These are phyloP conservation scores for Xylaria polymorpha DNA, from an alignment of 2,329 filamentous ascomycete species.

Conservation along the genomic window DNA sequence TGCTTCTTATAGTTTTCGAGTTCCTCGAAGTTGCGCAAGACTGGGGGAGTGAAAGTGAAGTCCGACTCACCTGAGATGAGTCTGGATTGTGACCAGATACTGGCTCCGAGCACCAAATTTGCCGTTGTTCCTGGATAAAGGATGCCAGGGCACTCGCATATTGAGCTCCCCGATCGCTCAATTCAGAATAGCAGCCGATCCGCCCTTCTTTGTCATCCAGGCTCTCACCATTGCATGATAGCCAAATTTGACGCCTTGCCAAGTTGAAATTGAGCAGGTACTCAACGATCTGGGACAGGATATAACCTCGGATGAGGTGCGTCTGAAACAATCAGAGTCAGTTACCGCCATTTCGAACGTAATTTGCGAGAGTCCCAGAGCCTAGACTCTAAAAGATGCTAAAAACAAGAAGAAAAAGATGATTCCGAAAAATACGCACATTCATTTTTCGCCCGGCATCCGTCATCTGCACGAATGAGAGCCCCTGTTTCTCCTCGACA, in stretches of 20 bases:
- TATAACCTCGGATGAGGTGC: slow-evolving; percentile 34
- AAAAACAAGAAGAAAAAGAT: too few relatives aligned
- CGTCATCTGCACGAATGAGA: slow-evolving; percentile 35
- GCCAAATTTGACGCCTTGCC: slow-evolving; percentile 32
- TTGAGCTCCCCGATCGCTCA: slow-evolving; percentile 26
- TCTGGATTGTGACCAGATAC: slow-evolving; percentile 27
- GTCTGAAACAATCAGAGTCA: neutral
- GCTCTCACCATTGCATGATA: slow-evolving; percentile 34
- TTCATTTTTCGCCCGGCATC: slow-evolving; percentile 34
- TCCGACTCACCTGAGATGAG: slow-evolving; percentile 10
- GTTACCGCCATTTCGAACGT: too few relatives aligned
- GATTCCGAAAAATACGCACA: neutral
- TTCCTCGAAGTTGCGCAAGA: neutral
- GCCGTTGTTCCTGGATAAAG: slow-evolving; percentile 31
- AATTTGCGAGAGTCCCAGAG: too few relatives aligned
- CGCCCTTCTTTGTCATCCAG: slow-evolving; percentile 28
- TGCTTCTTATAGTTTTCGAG: neutral
- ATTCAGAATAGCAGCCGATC: slow-evolving; percentile 29
- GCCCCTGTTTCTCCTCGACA: slow-evolving; percentile 28
- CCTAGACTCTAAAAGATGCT: too few relatives aligned
- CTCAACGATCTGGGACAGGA: slow-evolving; percentile 36
- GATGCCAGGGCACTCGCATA: slow-evolving; percentile 25
- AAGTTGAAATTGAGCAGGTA: slow-evolving; percentile 38
- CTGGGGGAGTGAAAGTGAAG: too few relatives aligned
- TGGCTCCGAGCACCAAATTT: slow-evolving; percentile 25